Evolutionary conservation across 768 basidiomycete species (phyloP), one percentile per base, ranked within the genome.

Genomic region (Lactarius psammicola): DNA sequence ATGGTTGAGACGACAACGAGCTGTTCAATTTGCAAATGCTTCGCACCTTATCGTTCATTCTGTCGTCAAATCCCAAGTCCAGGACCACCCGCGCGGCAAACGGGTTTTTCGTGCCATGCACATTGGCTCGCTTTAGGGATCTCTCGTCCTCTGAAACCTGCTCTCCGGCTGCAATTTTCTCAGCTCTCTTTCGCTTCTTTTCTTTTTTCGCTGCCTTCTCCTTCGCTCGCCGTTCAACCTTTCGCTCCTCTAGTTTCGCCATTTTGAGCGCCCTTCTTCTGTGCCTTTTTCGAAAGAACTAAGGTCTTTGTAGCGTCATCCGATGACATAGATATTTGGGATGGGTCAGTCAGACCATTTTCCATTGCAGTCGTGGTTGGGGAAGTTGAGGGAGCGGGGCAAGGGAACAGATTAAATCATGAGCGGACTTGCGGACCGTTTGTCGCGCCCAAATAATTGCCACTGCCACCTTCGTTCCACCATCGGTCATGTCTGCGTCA

Each of bases 1-100:
- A 59, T 57, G 44, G 42, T 10, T 36, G n/a, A 58, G 44, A 26
- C 31, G 18, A 34, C 26, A 36, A 28, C n/a, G 30, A 36, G 36
- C 36, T n/a, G 42, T 51, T 36, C 56, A 54, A 42, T 26, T 26
- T 23, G 10, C 8, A 17, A 5, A 9, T 2, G 34, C 13, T n/a
- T 76, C 87, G 70, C 75, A 95, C 95, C 80, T 95, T 93, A 68
- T 96, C 94, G 64, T 80, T 86, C 96, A 98, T 98, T 77, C 87
- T 80, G 53, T 95, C 85, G 74, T 98, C 95, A 75, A 97, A 98
- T 10, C 88, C 93, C 20, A 98, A 81, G 78, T 99, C 97, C 23
- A 98, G 75, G 38, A 93, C 85, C 3, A 94, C 82, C 65, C 81
- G 82, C 26, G 89, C 92, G 7, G 84, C 81, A 64, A 77, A 73